Evolutionary conservation across 129 eudicot genomes (phyloP).

Genomic region (Apium graveolens): DNA sequence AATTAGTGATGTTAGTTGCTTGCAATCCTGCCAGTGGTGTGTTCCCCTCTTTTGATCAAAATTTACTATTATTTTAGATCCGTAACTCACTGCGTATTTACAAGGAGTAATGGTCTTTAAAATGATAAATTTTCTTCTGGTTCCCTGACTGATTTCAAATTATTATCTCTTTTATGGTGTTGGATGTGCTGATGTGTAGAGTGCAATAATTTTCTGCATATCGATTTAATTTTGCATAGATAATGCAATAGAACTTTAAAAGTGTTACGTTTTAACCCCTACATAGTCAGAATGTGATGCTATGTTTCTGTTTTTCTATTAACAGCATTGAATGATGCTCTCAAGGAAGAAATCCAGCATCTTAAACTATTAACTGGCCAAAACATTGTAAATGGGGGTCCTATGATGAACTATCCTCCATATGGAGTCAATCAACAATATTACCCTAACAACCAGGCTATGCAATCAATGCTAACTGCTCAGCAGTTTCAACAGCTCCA

Average conservation of each 20-base stretch:
- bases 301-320: slow-evolving; percentile 11
- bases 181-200: neutral
- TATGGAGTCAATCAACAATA: slow-evolving; percentile 49
- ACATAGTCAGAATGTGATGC: neutral
- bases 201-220: neutral
- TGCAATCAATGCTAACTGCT: slow-evolving; percentile 60
- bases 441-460: slow-evolving; percentile 48
- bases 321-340: slow-evolving; percentile 73
- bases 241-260: neutral
- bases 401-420: slow-evolving; percentile 37
- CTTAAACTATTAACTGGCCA: slow-evolving; percentile 69
- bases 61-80: neutral
- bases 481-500: slow-evolving; percentile 86
- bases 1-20: neutral
- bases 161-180: neutral
- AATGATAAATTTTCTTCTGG: neutral
- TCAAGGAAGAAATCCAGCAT: slow-evolving; percentile 87
- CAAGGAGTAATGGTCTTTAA: neutral
- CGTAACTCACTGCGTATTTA: neutral
- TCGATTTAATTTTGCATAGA: neutral
- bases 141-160: neutral
- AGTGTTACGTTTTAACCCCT: neutral
- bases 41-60: neutral
- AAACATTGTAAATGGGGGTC: slow-evolving; percentile 54
- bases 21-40: neutral